Conservation (phyloP, 2,329 filamentous ascomycete species). For the Trichoderma sp. region DNA sequence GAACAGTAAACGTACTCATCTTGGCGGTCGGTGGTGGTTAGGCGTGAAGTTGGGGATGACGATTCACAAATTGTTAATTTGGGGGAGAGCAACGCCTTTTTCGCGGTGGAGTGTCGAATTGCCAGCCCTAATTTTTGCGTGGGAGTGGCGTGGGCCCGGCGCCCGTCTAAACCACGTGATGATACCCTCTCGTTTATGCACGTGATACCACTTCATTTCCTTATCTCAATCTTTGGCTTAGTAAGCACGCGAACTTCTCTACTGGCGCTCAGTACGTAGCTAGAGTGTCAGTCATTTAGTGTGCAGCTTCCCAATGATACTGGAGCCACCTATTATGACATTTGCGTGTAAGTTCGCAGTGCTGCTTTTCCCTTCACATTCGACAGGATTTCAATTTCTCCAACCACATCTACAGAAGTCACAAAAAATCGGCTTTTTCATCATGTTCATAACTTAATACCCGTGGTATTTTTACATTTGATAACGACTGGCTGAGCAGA, state of each 20-base stretch:
- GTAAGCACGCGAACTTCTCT: not conserved
- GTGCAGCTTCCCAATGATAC: not conserved
- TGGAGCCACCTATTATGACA: not conserved
- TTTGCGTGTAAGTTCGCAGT: not conserved
- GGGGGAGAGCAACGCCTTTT: conserved; percentile 30
- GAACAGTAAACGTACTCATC: conserved; percentile 51
- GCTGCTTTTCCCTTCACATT: not conserved
- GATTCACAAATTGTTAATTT: conserved; percentile 38
- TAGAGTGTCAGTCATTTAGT: not conserved
- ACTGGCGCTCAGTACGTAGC: not conserved
- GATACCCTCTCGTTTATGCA: conserved; percentile 24
- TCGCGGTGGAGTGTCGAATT: conserved; percentile 38
- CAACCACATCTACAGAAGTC: not conserved
- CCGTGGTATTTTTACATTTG: not conserved
- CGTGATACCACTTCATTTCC: not conserved
- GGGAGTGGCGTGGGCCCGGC: conserved; percentile 26
- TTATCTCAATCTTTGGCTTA: not conserved
- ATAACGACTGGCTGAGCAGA: conserved; percentile 1
- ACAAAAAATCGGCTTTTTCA: not conserved
- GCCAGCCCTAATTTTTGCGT: conserved; percentile 38
- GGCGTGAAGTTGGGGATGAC: conserved; percentile 40
- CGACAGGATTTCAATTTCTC: not conserved
- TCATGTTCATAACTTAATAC: not conserved
- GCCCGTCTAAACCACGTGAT: conserved; percentile 34
- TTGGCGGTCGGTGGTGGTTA: conserved; percentile 52